Evolutionary conservation across 2,329 filamentous ascomycete species (phyloP).

Genomic region (Teratosphaeria nubilosa): DNA sequence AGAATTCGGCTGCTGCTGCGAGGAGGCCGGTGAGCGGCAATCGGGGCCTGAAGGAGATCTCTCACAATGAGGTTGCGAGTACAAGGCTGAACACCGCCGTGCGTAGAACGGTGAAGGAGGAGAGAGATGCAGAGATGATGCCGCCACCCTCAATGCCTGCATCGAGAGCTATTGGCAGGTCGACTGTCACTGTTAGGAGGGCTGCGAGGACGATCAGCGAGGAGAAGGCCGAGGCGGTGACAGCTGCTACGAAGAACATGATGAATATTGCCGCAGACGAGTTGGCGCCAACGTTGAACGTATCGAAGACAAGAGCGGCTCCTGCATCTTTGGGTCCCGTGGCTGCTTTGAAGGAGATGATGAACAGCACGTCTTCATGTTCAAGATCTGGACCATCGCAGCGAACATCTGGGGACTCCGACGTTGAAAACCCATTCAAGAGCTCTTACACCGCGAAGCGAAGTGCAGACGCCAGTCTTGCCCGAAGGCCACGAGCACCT

Average conservation of each 20-base stretch:
- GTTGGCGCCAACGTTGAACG: conserved; percentile 10
- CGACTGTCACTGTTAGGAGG: conserved; percentile 16
- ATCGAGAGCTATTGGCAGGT: conserved; percentile 7
- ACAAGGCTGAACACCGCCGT: conserved; percentile 7
- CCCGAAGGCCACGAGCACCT: conserved; percentile 23
- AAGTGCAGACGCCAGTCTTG: conserved; percentile 27
- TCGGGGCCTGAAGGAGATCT: conserved; percentile 33
- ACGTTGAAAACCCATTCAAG: conserved; percentile 13
- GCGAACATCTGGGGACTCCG: conserved; percentile 14
- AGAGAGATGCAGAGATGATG: conserved; percentile 23
- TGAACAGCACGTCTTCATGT: conserved; percentile 13
- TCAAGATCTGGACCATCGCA: conserved; percentile 15
- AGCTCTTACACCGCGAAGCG: conserved; percentile 17
- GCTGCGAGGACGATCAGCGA: conserved; percentile 25
- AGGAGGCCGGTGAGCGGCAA: conserved; percentile 28
- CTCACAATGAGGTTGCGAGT: conserved; percentile 32
- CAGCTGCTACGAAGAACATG: conserved; percentile 14
- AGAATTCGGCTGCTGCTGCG: conserved; percentile 5
- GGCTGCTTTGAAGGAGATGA: conserved; percentile 12
- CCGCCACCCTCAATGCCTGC: conserved; percentile 16
- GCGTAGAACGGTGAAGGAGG: conserved; percentile 9
- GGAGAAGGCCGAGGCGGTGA: conserved; percentile 12
- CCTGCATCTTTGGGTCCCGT: not conserved
- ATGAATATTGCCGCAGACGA: conserved; percentile 16
- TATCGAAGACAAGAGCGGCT: conserved; percentile 10